Base-by-base conservation (phyloP, 2,329 filamentous ascomycete genomes). In the Aspergillus spinulosporus region DNA sequence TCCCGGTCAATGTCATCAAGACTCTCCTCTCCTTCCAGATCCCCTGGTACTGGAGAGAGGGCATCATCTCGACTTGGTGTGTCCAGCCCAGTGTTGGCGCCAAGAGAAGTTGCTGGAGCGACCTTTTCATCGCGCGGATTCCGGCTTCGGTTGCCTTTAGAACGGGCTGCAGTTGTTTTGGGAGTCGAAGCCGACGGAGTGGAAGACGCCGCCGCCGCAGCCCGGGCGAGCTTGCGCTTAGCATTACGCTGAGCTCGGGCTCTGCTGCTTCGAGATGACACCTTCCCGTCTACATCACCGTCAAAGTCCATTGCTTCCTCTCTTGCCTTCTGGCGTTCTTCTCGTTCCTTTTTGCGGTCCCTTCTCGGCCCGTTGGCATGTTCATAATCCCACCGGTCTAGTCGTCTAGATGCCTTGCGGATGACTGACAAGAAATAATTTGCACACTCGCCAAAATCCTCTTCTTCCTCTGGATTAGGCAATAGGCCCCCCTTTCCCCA, bases 401-500 rank as follows among this genome's bases (percentile, higher is more conserved):
- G 66, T 42, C 77, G 67, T 46, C 76, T 66, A n/a, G 69, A 59
- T 14, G 73, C 75, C 60, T 77, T 76, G 44, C 72, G 72, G 40
- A 78, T 62, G 14, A 77, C 70, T 8, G 74, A 78, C 21, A 76
- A 63, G 65, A 72, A 78, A 53, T 72, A 73, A 47, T 71, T 74
- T 14, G 75, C 76, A 51, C 76, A 74, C 59, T 79, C 78, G 48
- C 78, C 78, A 59, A 68, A 78, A 58, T 80, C 78, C 56, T 80
- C 78, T 48, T 76, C 68, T 54, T 77, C 75, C 3, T 66, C 65
- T 3, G 72, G 73, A 40, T 75, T 74, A 1, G 74, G 74, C 32
- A 74, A 64, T 7, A 78, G 54, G 3, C 76, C 76, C n/a, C 75
- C 76, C 37, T 75, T 73, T 5, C 75, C 76, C 69, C 72, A 76